These are phyloP conservation scores for Auricularia auricula-judae DNA, from an alignment of 768 basidiomycete genomes.

Conservation along the genomic window DNA sequence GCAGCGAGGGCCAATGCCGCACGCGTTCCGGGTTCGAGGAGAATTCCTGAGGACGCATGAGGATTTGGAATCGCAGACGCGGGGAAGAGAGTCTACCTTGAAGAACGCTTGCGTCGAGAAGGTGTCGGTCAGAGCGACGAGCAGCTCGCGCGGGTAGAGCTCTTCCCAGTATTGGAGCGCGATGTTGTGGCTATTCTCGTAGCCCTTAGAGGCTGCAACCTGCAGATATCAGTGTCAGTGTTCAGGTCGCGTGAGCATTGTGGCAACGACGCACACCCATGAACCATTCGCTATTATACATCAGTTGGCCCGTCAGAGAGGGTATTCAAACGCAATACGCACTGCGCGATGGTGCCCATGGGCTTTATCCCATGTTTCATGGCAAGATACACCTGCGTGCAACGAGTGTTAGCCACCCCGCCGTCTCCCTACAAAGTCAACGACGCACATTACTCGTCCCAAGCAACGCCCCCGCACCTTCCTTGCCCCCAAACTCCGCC, in stretches of 20 bases:
- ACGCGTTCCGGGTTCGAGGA: conserved; percentile 45
- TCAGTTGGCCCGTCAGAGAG: not conserved
- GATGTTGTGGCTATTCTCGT: conserved; percentile 57
- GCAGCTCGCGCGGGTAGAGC: conserved; percentile 41
- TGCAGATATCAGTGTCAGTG: conserved; percentile 17
- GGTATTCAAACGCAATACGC: conserved; percentile 18
- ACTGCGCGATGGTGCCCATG: conserved; percentile 84
- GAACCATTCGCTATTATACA: conserved; percentile 65
- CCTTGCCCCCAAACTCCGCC: conserved; percentile 29
- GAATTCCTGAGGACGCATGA: conserved; percentile 35
- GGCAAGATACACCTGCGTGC: conserved; percentile 68
- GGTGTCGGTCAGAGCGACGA: conserved; percentile 88
- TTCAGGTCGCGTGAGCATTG: not conserved
- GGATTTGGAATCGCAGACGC: not conserved
- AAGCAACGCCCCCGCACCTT: conserved; percentile 38
- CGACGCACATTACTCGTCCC: conserved; percentile 82
- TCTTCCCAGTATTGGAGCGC: conserved; percentile 84
- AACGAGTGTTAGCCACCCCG: not conserved
- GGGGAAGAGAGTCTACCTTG: conserved; percentile 30
- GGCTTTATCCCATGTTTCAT: conserved; percentile 53
- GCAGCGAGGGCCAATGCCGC: conserved; percentile 64
- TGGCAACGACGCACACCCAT: conserved; percentile 53
- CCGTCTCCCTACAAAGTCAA: not conserved
- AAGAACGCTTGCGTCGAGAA: conserved; percentile 85
- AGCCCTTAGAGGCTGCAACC: conserved; percentile 79